Evolutionary conservation across 257 asterid genomes (phyloP).

Genomic region (Paulownia fortunei): DNA sequence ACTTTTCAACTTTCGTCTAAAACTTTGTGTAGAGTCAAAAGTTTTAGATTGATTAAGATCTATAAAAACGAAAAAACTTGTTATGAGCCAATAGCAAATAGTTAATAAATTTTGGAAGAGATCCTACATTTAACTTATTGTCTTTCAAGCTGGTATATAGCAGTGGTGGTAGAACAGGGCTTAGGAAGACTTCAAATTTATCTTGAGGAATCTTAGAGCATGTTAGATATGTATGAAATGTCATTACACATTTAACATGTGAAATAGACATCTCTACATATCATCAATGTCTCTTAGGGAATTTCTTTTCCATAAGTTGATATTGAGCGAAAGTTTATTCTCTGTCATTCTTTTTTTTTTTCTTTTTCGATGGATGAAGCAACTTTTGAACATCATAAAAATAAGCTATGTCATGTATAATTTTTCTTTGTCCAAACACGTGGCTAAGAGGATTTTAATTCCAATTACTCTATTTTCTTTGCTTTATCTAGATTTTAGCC

Average conservation of each 20-base stretch:
- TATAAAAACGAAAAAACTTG: too few relatives aligned
- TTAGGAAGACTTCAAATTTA: background rate
- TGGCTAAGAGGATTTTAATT: background rate
- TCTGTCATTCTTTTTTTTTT: background rate
- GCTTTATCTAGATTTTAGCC: conserved; percentile 13
- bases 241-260: background rate
- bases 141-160: background rate
- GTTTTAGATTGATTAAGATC: too few relatives aligned
- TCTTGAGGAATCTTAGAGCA: background rate
- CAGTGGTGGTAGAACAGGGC: background rate
- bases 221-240: background rate
- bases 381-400: background rate
- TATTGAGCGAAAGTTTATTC: too few relatives aligned
- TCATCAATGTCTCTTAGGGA: background rate
- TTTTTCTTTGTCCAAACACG: background rate
- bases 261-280: background rate
- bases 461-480: conserved; percentile 14
- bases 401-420: background rate
- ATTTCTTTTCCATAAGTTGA: too few relatives aligned
- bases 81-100: too few relatives aligned
- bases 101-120: too few relatives aligned
- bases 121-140: background rate
- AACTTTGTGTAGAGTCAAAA: too few relatives aligned
- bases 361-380: background rate
- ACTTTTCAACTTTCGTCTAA: too few relatives aligned